phyloP scores from a whole-genome alignment of 352 stramenopile species.

The Phytophthora colocasiae region DNA sequence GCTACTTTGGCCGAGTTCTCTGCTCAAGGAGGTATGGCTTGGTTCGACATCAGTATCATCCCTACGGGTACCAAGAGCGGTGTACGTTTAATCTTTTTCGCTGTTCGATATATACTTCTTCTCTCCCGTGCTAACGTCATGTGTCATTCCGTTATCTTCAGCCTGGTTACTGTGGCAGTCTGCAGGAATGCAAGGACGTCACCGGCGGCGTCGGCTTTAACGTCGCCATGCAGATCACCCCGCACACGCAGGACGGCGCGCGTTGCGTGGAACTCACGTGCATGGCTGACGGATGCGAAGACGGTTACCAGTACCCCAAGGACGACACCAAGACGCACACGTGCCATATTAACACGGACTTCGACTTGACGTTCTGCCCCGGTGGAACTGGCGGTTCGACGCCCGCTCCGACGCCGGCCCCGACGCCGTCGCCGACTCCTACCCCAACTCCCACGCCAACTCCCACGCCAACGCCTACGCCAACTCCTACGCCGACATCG shows the following conservation, averaged over 20 bases:
- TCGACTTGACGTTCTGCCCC: slow-evolving; percentile 70
- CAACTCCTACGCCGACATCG: slow-evolving; percentile 37
- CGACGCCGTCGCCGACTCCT: slow-evolving; percentile 36
- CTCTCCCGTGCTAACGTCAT: slow-evolving; percentile 27
- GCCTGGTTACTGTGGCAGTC: slow-evolving; percentile 62
- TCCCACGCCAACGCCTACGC: slow-evolving; percentile 43
- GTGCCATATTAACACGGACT: slow-evolving; percentile 56
- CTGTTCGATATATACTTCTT: slow-evolving; percentile 9
- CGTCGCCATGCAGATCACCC: slow-evolving; percentile 67
- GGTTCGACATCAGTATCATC: slow-evolving; percentile 84
- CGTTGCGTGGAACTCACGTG: slow-evolving; percentile 65
- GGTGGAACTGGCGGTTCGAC: slow-evolving; percentile 42
- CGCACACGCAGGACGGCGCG: slow-evolving; percentile 36
- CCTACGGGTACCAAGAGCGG: slow-evolving; percentile 66
- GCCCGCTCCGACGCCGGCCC: slow-evolving; percentile 29
- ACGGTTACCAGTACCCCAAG: slow-evolving; percentile 74
- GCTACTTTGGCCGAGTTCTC: slow-evolving; percentile 79
- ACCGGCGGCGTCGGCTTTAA: slow-evolving; percentile 77
- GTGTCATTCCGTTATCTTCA: slow-evolving; percentile 15
- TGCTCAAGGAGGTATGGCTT: slow-evolving; percentile 50
- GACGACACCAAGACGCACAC: slow-evolving; percentile 78
- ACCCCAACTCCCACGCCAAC: slow-evolving; percentile 39
- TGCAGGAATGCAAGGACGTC: slow-evolving; percentile 61
- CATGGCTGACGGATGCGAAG: slow-evolving; percentile 53
- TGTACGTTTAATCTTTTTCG: slow-evolving; percentile 41